Conservation (phyloP, 192 early-diverging fungal species). For the Podila minutissima region DNA sequence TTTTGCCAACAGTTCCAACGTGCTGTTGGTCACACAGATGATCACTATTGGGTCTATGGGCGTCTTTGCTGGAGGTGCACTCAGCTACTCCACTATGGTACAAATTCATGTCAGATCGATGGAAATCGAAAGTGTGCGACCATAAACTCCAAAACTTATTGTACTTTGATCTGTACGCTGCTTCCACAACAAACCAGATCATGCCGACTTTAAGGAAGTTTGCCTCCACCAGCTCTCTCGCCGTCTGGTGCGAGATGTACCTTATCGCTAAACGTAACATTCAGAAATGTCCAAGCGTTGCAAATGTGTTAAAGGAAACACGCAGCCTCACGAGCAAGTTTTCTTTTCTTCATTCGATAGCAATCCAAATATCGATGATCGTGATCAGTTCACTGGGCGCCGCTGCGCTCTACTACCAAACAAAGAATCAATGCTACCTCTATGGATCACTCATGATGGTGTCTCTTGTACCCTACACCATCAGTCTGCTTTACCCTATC, state of each 20-base stretch:
- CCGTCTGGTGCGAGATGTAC: conserved; percentile 44
- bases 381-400: conserved; percentile 15
- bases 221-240: conserved; percentile 31
- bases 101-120: no score
- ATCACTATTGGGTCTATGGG: conserved; percentile 38
- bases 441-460: conserved; percentile 19
- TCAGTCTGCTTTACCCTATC: conserved; percentile 13
- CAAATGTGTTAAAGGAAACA: background rate
- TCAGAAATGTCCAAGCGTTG: background rate
- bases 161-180: no score
- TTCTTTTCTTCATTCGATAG: background rate
- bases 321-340: background rate
- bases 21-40: conserved; percentile 33
- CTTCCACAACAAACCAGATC: background rate
- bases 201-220: conserved; percentile 41
- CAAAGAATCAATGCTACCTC: conserved; percentile 23
- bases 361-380: conserved; percentile 20
- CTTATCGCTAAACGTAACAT: conserved; percentile 20
- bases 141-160: no score
- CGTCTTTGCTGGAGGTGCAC: conserved; percentile 31
- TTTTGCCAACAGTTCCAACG: conserved; percentile 16
- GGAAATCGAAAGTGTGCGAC: no score
- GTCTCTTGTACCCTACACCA: conserved; percentile 14
- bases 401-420: conserved; percentile 20
- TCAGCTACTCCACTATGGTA: conserved; percentile 22